These are phyloP conservation scores for Boletellus deceptivus DNA, from an alignment of 1,284 basidiomycete genomes.

Conservation along the genomic window DNA sequence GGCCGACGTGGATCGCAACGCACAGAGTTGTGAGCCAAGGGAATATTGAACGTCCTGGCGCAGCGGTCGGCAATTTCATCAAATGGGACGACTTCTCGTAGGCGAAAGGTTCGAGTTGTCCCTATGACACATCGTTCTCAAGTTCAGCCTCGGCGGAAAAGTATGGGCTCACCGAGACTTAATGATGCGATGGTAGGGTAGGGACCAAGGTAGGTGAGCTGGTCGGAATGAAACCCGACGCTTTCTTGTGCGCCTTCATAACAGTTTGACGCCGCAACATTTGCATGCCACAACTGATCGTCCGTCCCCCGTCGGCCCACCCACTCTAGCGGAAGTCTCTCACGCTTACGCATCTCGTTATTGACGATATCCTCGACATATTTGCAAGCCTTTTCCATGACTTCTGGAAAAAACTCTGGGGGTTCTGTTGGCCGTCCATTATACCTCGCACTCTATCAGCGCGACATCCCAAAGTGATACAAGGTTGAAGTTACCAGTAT, in stretches of 20 bases:
- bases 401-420: constrained; percentile 60
- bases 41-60: constrained; percentile 81
- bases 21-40: constrained; percentile 82
- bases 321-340: constrained; percentile 75
- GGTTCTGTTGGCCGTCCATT: constrained; percentile 64
- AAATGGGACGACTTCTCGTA: constrained; percentile 70
- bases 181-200: constrained; percentile 91
- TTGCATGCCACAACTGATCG: constrained; percentile 71
- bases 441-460: constrained; percentile 55
- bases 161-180: constrained; percentile 66
- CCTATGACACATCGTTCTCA: constrained; percentile 41
- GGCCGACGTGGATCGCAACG: constrained; percentile 20
- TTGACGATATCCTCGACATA: constrained; percentile 80
- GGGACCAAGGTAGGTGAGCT: constrained; percentile 80
- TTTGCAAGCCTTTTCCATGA: constrained; percentile 77
- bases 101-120: constrained; percentile 70
- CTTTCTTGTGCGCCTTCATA: constrained; percentile 84
- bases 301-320: constrained; percentile 35
- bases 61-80: constrained; percentile 52
- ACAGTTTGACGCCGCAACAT: constrained; percentile 89
- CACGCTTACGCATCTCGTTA: constrained; percentile 60
- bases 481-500: constrained; percentile 50
- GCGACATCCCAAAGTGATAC: background rate
- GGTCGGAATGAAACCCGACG: constrained; percentile 86
- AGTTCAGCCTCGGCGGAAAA: background rate